These are phyloP conservation scores for Blastocystis sp. DNA, from an alignment of 352 stramenopile species.

Conservation along the genomic window DNA sequence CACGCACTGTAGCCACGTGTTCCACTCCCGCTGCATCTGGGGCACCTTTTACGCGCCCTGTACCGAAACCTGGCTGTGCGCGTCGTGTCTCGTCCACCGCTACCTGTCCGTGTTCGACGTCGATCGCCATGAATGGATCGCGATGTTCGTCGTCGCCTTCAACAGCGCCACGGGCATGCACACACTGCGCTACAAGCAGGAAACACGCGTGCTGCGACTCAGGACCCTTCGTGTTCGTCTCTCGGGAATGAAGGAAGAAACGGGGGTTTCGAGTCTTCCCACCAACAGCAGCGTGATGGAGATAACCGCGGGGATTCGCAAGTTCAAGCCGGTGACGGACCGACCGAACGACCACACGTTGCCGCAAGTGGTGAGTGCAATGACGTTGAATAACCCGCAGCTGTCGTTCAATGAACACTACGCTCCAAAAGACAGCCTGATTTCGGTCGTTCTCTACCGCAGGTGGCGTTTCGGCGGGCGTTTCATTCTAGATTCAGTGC, in stretches of 20 bases:
- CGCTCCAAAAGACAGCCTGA: conserved; percentile 43
- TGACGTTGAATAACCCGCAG: not conserved
- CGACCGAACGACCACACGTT: conserved; percentile 13
- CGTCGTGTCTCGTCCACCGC: conserved; percentile 12
- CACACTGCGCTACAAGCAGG: conserved; percentile 29
- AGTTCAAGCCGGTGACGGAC: not conserved
- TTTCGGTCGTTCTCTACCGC: conserved; percentile 43
- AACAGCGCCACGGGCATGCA: not conserved
- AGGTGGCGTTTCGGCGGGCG: not conserved
- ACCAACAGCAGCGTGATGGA: not conserved
- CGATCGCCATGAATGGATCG: conserved; percentile 9
- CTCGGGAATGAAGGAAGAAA: not conserved
- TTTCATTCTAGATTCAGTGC: conserved; percentile 21
- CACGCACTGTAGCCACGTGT: not conserved
- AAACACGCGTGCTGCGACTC: conserved; percentile 6
- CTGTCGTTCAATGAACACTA: conserved; percentile 10
- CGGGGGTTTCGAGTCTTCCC: not conserved
- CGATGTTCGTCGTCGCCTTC: conserved; percentile 34
- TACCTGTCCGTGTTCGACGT: conserved; percentile 15
- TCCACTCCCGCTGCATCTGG: conserved; percentile 41
- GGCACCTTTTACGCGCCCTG: conserved; percentile 22
- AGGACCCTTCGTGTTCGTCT: not conserved
- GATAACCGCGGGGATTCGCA: not conserved
- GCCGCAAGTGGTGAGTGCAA: conserved; percentile 26
- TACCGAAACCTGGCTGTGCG: not conserved